phyloP scores from a whole-genome alignment of 148 eudicot species.

The Persicaria maculosa region DNA sequence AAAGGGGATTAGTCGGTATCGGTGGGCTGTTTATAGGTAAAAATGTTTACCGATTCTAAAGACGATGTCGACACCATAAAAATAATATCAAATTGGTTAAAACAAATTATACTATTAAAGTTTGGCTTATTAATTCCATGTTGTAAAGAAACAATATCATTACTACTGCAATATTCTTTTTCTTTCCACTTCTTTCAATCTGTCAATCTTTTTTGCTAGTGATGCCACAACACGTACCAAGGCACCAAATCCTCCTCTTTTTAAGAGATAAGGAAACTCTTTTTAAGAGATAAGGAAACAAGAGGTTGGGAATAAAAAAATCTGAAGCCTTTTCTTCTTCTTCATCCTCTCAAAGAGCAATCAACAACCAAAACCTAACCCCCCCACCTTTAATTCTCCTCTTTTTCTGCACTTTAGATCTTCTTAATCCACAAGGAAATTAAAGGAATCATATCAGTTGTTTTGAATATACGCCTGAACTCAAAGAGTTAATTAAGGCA shows the following conservation, averaged over 20 bases:
- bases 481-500: too few relatives aligned
- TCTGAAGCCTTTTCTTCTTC: not conserved
- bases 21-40: too few relatives aligned
- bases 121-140: too few relatives aligned
- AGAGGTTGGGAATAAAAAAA: not conserved
- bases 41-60: too few relatives aligned
- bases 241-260: slow-evolving; percentile 8
- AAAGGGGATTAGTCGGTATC: too few relatives aligned
- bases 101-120: too few relatives aligned
- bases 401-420: too few relatives aligned
- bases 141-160: not conserved
- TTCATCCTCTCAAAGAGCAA: not conserved
- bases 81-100: too few relatives aligned
- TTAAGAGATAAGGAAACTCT: slow-evolving; percentile 1
- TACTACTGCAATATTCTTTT: not conserved
- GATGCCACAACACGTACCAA: not conserved
- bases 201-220: not conserved
- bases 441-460: too few relatives aligned
- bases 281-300: slow-evolving; percentile 1
- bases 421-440: too few relatives aligned
- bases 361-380: not conserved
- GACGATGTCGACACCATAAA: too few relatives aligned
- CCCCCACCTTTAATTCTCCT: not conserved
- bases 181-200: not conserved
- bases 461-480: too few relatives aligned